These are phyloP conservation scores for Pueraria montana DNA, from an alignment of 306 rosid species.

Conservation along the genomic window DNA sequence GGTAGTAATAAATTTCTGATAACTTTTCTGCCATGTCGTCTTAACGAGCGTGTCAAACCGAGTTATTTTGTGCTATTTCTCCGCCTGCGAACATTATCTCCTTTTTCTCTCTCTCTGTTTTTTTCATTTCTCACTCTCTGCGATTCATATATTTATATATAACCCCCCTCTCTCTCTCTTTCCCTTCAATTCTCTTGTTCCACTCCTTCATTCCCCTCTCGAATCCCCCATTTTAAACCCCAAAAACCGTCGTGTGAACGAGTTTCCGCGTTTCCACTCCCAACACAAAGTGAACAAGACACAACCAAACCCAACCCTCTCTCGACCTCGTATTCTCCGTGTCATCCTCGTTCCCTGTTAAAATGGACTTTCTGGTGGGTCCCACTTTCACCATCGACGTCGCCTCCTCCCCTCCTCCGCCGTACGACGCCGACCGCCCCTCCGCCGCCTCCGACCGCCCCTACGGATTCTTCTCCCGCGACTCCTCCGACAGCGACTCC, in stretches of 20 bases:
- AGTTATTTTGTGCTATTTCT: neutral
- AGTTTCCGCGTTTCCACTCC: neutral
- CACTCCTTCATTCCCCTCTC: neutral
- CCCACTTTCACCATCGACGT: slow-evolving; percentile 61
- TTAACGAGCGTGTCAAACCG: neutral
- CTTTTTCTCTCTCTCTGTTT: neutral
- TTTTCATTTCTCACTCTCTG: too few species aligned
- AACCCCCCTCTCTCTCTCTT: too few species aligned
- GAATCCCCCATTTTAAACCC: neutral
- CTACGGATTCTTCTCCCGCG: slow-evolving; percentile 35
- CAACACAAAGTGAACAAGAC: neutral
- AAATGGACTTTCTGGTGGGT: slow-evolving; percentile 73
- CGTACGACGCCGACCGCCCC: slow-evolving; percentile 29
- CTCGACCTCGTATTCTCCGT: neutral
- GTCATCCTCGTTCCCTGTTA: neutral
- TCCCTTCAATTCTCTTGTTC: too few species aligned
- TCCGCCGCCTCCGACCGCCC: slow-evolving; percentile 4
- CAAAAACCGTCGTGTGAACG: neutral
- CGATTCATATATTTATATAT: too few species aligned
- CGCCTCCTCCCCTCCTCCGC: slow-evolving; percentile 23
- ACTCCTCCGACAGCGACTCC: slow-evolving; percentile 61
- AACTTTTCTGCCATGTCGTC: too few species aligned
- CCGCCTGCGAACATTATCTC: neutral
- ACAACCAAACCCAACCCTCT: neutral
- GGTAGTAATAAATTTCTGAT: too few species aligned